phyloP scores from a whole-genome alignment of 78 protist genomes.

The Mantamonas sphyraenae region DNA sequence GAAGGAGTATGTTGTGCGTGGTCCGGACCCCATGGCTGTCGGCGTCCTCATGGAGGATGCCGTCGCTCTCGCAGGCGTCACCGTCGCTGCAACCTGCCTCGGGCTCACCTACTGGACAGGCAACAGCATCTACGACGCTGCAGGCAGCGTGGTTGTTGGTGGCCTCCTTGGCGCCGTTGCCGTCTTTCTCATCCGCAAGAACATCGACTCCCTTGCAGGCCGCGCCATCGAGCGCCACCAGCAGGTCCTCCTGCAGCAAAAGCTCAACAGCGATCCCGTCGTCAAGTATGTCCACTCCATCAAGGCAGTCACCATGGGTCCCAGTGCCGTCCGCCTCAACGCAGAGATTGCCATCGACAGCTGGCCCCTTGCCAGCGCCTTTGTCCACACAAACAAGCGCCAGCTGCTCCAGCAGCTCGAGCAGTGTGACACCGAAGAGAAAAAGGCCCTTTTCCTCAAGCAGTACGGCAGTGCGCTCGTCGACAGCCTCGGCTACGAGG shows the following conservation, averaged over 20 bases:
- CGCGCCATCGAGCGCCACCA: background rate
- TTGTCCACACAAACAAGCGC: background rate
- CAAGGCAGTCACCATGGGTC: constrained; percentile 20
- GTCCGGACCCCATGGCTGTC: constrained; percentile 31
- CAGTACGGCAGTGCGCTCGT: constrained; percentile 17
- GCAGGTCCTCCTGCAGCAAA: background rate
- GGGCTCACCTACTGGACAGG: constrained; percentile 9
- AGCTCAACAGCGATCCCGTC: constrained; percentile 20
- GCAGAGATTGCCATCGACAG: constrained; percentile 38
- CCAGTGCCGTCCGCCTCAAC: constrained; percentile 30
- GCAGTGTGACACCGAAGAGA: background rate
- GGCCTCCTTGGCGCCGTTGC: constrained; percentile 27
- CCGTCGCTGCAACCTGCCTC: constrained; percentile 26
- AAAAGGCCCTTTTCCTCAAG: background rate
- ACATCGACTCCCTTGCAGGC: constrained; percentile 13
- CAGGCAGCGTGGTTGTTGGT: constrained; percentile 27
- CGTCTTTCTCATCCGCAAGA: background rate
- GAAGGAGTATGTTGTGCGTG: constrained; percentile 6
- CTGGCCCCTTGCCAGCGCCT: background rate
- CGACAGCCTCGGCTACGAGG: constrained; percentile 31
- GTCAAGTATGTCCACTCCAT: constrained; percentile 30
- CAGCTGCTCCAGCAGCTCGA: constrained; percentile 2
- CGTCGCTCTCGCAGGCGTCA: constrained; percentile 22
- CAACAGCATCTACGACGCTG: constrained; percentile 23
- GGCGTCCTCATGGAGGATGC: constrained; percentile 41